Conservation (phyloP, 176 grass and related monocot species). For the Oryza glumipatula region DNA sequence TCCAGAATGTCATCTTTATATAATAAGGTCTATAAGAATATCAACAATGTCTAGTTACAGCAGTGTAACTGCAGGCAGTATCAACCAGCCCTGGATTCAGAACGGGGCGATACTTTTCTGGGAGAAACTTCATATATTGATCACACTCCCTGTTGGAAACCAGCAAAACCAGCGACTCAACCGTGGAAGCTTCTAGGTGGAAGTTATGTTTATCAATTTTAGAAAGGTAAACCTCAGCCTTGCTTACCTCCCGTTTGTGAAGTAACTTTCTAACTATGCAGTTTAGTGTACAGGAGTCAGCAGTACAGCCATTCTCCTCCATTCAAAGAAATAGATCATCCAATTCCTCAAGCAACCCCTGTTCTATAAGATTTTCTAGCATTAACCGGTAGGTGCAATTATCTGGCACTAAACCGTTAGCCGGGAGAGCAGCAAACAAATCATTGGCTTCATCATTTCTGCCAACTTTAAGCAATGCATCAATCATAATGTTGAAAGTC, state of each 20-base stretch:
- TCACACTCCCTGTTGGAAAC: not conserved
- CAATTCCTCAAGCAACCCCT: not conserved
- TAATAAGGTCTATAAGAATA: not conserved
- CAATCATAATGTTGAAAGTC: conserved; percentile 14
- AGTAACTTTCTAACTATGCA: not conserved
- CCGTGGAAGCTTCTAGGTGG: conserved; percentile 4
- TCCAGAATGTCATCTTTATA: not conserved
- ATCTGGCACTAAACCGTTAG: not conserved
- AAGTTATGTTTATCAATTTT: conserved; percentile 13
- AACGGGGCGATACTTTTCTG: not conserved
- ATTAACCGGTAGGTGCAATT: not conserved
- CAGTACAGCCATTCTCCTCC: not conserved
- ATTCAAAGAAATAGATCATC: not conserved
- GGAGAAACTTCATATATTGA: not conserved
- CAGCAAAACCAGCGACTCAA: not conserved
- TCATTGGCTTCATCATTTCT: not conserved
- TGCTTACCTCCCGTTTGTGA: not conserved
- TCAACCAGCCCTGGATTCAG: not conserved
- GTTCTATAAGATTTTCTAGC: not conserved
- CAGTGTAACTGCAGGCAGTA: not conserved
- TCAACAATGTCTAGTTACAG: not conserved
- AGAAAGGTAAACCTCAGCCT: not conserved
- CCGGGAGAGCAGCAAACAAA: not conserved
- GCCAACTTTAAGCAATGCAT: not conserved
- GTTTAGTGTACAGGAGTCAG: not conserved